Conservation (phyloP, 2,329 filamentous ascomycete genomes). For the Pezicula carpinea region DNA sequence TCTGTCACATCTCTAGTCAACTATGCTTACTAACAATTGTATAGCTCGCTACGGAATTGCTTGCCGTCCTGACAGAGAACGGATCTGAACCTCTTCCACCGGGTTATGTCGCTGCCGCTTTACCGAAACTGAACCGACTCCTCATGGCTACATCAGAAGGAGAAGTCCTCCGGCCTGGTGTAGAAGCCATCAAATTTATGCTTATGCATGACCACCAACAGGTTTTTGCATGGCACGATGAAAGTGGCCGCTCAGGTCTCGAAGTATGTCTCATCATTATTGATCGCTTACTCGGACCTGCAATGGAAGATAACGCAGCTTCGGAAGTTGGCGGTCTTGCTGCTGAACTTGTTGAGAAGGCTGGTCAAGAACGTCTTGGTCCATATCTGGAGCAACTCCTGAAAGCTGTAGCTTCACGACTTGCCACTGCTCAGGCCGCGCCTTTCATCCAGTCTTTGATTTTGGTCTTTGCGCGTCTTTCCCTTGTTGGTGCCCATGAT, state of each 20-base stretch:
- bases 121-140: conserved; percentile 82
- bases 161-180: conserved; percentile 81
- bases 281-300: conserved; percentile 77
- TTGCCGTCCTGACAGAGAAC: conserved; percentile 76
- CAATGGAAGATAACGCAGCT: conserved; percentile 87
- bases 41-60: conserved; percentile 74
- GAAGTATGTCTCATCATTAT: conserved; percentile 90
- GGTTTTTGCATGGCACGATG: conserved; percentile 81
- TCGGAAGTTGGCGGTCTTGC: conserved; percentile 95
- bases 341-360: conserved; percentile 92
- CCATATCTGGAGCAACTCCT: conserved; percentile 86
- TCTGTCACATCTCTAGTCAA: not conserved
- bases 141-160: conserved; percentile 82
- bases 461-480: conserved; percentile 87
- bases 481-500: conserved; percentile 77
- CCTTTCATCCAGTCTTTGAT: conserved; percentile 95
- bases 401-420: conserved; percentile 78
- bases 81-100: conserved; percentile 80
- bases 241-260: conserved; percentile 73
- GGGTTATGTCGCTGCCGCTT: conserved; percentile 77
- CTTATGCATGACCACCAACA: conserved; percentile 86
- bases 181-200: conserved; percentile 83
- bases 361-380: conserved; percentile 83
- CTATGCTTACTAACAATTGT: conserved; percentile 17
- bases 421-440: conserved; percentile 77